These are phyloP conservation scores for Trypanosoma mega DNA, from an alignment of 208 protist species.

Conservation along the genomic window DNA sequence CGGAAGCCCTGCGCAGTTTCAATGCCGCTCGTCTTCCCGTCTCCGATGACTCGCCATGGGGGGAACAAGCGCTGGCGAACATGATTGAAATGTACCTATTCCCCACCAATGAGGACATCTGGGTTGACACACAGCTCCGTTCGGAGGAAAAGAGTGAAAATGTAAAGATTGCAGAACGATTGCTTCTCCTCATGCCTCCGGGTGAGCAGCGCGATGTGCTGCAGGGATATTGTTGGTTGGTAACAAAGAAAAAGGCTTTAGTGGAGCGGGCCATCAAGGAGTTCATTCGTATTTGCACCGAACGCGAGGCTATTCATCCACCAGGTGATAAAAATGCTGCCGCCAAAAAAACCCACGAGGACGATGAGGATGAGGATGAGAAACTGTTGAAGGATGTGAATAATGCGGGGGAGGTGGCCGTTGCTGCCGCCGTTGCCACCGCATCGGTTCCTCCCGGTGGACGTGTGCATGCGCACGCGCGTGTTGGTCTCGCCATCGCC, in stretches of 20 bases:
- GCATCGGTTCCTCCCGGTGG: constrained; percentile 35
- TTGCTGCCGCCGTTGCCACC: neutral
- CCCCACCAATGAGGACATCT: constrained; percentile 79
- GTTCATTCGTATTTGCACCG: constrained; percentile 41
- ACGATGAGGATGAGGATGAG: constrained; percentile 50
- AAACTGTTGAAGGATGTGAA: constrained; percentile 37
- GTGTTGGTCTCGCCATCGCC: constrained; percentile 77
- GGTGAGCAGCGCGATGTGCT: constrained; percentile 67
- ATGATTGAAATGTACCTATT: constrained; percentile 97
- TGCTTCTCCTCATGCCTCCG: constrained; percentile 76
- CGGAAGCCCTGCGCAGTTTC: constrained; percentile 88
- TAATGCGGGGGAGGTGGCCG: too few relatives aligned
- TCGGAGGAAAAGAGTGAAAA: constrained; percentile 66
- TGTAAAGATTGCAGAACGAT: constrained; percentile 74
- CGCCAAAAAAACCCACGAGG: constrained; percentile 16
- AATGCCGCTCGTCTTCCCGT: constrained; percentile 81
- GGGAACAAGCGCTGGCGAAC: constrained; percentile 62
- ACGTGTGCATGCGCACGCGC: constrained; percentile 51
- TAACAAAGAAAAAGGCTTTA: constrained; percentile 46
- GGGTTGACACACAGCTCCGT: constrained; percentile 44
- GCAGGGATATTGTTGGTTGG: constrained; percentile 75
- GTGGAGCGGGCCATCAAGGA: constrained; percentile 78
- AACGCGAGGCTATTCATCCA: neutral
- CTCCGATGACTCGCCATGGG: constrained; percentile 78
- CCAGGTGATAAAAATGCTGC: neutral